Percentiles rank a stretch among this genome's conserved stretches.
Conservation (phyloP, 768 basidiomycete genomes). For the Russula sp. region DNA sequence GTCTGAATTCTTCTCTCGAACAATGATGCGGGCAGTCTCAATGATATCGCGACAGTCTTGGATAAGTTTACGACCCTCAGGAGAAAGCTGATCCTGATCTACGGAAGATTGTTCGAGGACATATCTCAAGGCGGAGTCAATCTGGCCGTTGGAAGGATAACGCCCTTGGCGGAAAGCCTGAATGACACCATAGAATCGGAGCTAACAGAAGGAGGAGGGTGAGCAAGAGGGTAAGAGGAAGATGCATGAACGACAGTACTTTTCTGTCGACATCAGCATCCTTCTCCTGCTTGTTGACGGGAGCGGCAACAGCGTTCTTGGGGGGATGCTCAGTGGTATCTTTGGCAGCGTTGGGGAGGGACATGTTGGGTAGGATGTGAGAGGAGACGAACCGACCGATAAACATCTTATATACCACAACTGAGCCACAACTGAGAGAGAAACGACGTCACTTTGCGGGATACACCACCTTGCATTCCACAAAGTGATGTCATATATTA, state of each 20-base stretch:
- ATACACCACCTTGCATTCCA: conserved; percentile 10
- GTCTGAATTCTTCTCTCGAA: conserved; percentile 83
- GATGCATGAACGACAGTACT: conserved; percentile 34
- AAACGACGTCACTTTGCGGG: conserved; percentile 8
- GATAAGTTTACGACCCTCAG: conserved; percentile 73
- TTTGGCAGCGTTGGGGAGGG: conserved; percentile 59
- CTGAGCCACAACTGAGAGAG: too few species aligned
- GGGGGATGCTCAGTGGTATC: conserved; percentile 58
- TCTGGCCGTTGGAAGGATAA: conserved; percentile 77
- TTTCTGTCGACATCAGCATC: conserved; percentile 82
- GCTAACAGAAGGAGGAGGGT: conserved; percentile 36
- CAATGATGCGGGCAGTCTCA: conserved; percentile 65
- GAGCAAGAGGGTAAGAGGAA: neutral
- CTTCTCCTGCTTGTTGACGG: conserved; percentile 57
- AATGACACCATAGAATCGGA: conserved; percentile 77
- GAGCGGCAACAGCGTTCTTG: conserved; percentile 56
- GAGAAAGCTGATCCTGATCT: conserved; percentile 62
- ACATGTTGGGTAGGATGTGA: conserved; percentile 45
- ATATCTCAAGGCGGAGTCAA: conserved; percentile 69
- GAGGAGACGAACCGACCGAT: neutral
- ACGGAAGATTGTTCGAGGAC: conserved; percentile 58
- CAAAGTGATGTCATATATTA: conserved; percentile 19
- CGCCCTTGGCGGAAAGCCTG: conserved; percentile 77
- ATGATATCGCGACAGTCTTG: conserved; percentile 78
- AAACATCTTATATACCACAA: neutral